A percentile compares a stretch with the other conserved stretches of the same genome.
phyloP scores from a whole-genome alignment of 2,329 filamentous ascomycete species.

The Nectriaceae sp. region DNA sequence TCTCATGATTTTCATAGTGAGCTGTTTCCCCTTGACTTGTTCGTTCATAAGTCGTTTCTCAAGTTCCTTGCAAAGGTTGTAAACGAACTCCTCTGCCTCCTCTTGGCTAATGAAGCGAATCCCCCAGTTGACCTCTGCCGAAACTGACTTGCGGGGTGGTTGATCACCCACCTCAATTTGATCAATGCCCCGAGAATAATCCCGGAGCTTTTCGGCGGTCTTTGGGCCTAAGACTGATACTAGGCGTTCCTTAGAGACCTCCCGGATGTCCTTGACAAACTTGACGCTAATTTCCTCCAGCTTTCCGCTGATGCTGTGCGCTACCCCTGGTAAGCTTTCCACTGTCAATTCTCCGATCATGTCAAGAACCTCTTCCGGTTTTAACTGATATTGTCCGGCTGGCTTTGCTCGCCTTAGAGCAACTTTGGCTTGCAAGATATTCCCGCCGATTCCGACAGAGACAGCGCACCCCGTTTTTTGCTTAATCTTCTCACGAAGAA shows the following conservation, averaged over 20 bases:
- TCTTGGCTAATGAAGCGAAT: slow-evolving; percentile 89
- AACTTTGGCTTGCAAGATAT: slow-evolving; percentile 88
- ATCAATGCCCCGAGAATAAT: slow-evolving; percentile 89
- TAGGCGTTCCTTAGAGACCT: slow-evolving; percentile 75
- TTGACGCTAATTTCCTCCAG: slow-evolving; percentile 85
- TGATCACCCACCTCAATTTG: slow-evolving; percentile 83
- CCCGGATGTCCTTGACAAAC: slow-evolving; percentile 79
- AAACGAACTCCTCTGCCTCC: slow-evolving; percentile 92
- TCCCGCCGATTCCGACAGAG: slow-evolving; percentile 88
- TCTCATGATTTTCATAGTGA: slow-evolving; percentile 95
- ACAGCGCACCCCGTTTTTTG: slow-evolving; percentile 80
- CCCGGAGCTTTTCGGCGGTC: slow-evolving; percentile 87
- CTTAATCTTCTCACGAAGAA: slow-evolving; percentile 70
- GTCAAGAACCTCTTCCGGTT: slow-evolving; percentile 74
- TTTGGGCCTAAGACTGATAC: slow-evolving; percentile 79
- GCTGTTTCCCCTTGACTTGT: slow-evolving; percentile 80
- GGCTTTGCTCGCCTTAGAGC: slow-evolving; percentile 92
- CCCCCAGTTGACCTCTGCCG: slow-evolving; percentile 97
- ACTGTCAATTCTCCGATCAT: slow-evolving; percentile 79
- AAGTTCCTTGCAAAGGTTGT: slow-evolving; percentile 82
- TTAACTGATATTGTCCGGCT: slow-evolving; percentile 87
- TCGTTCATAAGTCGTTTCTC: slow-evolving; percentile 80
- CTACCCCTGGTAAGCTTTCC: slow-evolving; percentile 86
- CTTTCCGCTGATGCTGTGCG: slow-evolving; percentile 83
- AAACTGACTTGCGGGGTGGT: slow-evolving; percentile 86